Evolutionary conservation across 1,139 yeast species (phyloP).

Genomic region (Scheffersomyces illinoinensis): DNA sequence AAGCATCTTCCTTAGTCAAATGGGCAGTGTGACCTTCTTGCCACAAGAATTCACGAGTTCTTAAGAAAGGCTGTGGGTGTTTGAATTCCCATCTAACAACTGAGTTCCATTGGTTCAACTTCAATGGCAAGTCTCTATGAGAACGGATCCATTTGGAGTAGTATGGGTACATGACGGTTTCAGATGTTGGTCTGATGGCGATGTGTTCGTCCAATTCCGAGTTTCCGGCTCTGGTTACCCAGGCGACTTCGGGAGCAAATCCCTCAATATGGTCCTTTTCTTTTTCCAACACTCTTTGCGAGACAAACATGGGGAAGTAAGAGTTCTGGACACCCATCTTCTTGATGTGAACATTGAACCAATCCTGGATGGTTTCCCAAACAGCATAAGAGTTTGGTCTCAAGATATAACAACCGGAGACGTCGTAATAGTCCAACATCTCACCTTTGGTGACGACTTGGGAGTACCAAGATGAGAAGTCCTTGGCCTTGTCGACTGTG

Average conservation of each 20-base stretch:
- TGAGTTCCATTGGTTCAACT: conserved; percentile 98
- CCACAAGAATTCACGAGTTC: conserved; percentile 99
- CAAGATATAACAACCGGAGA: conserved; percentile 96
- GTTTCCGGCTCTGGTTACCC: conserved; percentile 97
- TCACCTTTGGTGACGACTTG: conserved; percentile 96
- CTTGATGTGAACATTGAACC: conserved; percentile 81
- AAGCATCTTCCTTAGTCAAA: conserved; percentile 77
- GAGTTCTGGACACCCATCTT: conserved; percentile 90
- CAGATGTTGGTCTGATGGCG: conserved; percentile 99
- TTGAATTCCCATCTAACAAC: conserved; percentile 99
- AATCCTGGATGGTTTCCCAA: conserved; percentile 93
- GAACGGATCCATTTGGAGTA: conserved; percentile 99
- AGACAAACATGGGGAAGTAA: conserved; percentile 98
- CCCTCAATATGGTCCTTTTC: conserved; percentile 99
- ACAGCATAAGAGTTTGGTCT: conserved; percentile 93
- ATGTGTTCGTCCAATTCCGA: conserved; percentile 97
- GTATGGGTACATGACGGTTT: conserved; percentile 99
- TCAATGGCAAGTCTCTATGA: conserved; percentile 95
- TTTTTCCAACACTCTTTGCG: conserved; percentile 86
- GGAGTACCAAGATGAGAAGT: conserved; percentile 96
- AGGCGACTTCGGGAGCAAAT: conserved; percentile 99
- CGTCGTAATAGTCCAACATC: conserved; percentile 97
- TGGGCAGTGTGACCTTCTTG: conserved; percentile 99
- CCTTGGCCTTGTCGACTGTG: conserved; percentile 87
- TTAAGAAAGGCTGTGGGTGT: conserved; percentile 98